phyloP scores from a whole-genome alignment of 176 grass and related monocot genomes.

The Oryza officinalis region DNA sequence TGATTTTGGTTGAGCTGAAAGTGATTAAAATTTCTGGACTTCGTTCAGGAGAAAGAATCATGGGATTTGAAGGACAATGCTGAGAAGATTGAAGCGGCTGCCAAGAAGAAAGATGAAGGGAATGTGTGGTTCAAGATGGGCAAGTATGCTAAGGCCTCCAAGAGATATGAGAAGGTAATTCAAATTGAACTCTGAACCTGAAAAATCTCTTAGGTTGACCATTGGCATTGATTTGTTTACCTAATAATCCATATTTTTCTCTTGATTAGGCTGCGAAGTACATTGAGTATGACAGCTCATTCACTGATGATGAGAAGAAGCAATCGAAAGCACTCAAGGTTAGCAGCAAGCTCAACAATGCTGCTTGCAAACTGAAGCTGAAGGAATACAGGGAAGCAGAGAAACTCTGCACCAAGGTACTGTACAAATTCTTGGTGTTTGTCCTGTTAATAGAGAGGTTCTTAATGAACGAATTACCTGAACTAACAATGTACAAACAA shows the following conservation, averaged over 20 bases:
- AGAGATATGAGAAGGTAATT: slow-evolving; percentile 86
- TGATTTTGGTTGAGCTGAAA: too few species aligned
- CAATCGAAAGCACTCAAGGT: slow-evolving; percentile 70
- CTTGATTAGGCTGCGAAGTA: slow-evolving; percentile 66
- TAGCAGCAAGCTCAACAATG: slow-evolving; percentile 72
- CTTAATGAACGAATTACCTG: fast-evolving
- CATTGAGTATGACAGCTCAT: slow-evolving; percentile 74
- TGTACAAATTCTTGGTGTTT: not conserved
- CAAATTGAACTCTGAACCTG: not conserved
- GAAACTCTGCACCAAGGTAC: slow-evolving; percentile 77
- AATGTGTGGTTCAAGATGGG: slow-evolving; percentile 85
- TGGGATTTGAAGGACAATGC: slow-evolving; percentile 82
- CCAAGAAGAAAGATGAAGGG: slow-evolving; percentile 89
- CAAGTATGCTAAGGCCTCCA: slow-evolving; percentile 78
- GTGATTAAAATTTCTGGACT: not conserved
- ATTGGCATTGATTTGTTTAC: not conserved
- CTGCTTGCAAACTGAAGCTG: slow-evolving; percentile 74
- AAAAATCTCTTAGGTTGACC: not conserved
- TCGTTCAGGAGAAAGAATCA: slow-evolving; percentile 92
- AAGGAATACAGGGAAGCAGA: slow-evolving; percentile 67
- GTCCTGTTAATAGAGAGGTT: too few species aligned
- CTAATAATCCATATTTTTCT: not conserved
- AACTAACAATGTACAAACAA: not conserved
- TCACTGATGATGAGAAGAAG: slow-evolving; percentile 84
- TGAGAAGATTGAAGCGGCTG: slow-evolving; percentile 89